These are phyloP conservation scores for Cytospora mali DNA, from an alignment of 2,329 filamentous ascomycete species.

Conservation along the genomic window DNA sequence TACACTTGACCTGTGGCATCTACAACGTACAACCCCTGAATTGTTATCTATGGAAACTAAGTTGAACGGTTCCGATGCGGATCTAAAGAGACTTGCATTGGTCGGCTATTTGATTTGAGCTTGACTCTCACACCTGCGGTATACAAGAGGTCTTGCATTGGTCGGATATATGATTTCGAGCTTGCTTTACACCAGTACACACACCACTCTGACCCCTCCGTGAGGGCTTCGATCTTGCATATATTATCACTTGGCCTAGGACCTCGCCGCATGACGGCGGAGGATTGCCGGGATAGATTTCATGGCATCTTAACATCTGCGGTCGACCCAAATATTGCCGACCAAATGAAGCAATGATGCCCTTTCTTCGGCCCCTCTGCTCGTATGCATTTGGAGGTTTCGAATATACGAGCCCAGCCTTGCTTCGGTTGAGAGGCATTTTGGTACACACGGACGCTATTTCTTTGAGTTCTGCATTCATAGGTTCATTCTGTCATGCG, in stretches of 20 bases:
- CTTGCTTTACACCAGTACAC: constrained; percentile 18
- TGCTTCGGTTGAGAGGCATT: not conserved
- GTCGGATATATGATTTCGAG: constrained; percentile 22
- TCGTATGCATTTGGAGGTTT: not conserved
- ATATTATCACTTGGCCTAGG: constrained; percentile 26
- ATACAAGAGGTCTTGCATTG: too few relatives aligned
- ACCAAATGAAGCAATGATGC: not conserved
- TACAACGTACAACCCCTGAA: constrained; percentile 4
- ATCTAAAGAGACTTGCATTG: constrained; percentile 23
- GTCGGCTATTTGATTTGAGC: constrained; percentile 25
- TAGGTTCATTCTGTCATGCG: not conserved
- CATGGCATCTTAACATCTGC: constrained; percentile 15
- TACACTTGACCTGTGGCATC: not conserved
- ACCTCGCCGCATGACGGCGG: constrained; percentile 12
- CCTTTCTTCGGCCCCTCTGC: not conserved
- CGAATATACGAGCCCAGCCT: not conserved
- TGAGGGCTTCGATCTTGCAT: constrained; percentile 20
- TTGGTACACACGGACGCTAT: not conserved
- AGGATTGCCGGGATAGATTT: constrained; percentile 17
- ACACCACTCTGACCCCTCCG: not conserved
- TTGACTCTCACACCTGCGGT: too few relatives aligned
- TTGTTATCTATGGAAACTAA: not conserved
- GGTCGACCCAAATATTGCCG: not conserved
- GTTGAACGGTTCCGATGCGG: constrained; percentile 3
- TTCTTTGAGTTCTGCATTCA: not conserved